Evolutionary conservation across 306 rosid species (phyloP).

Genomic region (Oxytropis ochrocephala): DNA sequence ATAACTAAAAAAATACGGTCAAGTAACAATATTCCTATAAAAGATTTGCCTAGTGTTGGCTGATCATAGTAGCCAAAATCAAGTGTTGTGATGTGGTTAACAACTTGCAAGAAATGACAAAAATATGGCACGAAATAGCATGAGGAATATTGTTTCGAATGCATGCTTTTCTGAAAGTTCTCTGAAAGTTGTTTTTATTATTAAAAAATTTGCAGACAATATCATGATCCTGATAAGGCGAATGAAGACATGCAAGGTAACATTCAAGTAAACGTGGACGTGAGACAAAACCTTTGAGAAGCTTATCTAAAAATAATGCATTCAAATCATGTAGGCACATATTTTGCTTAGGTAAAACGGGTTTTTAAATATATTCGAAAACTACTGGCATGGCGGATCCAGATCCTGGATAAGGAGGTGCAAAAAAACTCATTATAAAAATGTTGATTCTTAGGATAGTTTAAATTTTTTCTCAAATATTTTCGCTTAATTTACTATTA

Average conservation of each 20-base stretch:
- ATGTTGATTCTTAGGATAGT: no score
- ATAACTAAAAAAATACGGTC: no score
- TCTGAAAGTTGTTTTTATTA: neutral
- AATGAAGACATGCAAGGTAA: neutral
- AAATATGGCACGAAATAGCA: neutral
- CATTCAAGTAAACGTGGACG: neutral
- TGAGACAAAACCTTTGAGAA: conserved; percentile 4
- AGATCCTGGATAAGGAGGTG: no score
- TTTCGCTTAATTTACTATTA: no score
- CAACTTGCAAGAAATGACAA: neutral
- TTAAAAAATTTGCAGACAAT: neutral
- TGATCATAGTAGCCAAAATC: neutral
- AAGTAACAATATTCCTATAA: no score
- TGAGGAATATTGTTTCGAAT: neutral
- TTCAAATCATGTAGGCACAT: neutral
- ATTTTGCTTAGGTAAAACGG: no score
- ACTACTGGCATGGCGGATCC: no score
- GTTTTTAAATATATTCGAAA: no score
- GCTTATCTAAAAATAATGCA: neutral
- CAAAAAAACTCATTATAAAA: no score
- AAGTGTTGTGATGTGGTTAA: neutral
- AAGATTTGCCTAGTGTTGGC: neutral
- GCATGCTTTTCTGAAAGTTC: neutral
- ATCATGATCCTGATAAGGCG: neutral
- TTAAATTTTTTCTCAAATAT: no score